Evolutionary conservation across 768 basidiomycete species (phyloP), one percentile per base, ranked within the genome.

Genomic region (Phylloporus arenicola): DNA sequence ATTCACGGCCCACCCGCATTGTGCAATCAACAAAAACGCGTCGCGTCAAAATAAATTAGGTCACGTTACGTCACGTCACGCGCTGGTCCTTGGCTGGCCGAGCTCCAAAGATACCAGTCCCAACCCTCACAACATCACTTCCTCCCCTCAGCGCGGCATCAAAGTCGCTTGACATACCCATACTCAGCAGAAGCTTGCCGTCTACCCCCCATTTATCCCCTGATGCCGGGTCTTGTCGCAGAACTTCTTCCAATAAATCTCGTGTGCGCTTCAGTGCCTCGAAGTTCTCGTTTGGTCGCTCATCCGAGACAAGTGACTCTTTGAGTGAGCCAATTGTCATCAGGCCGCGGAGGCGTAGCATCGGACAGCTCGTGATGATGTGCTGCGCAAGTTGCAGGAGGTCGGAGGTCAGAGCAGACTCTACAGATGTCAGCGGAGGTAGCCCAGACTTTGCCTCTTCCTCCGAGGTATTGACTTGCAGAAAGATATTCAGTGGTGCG

Each of bases 151-250:
- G 68, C 4, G 95, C 96, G 25, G 83, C 80, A 64, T 86, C 89
- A 61, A 92, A 98, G 61, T 98, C 95, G 54, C 84, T 86, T 45
- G 92, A 94, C 95, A 97, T 97, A 7, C 95, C 95, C 93, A 96
- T 97, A 51, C 89, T 92, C 64, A 92, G 61, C 58, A 84, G 24
- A 46, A 92, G 64, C 52, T 64, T 67, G 13, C 81, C 80, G 3
- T 67, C 65, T 22, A 73, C 68, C 12, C 84, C 85, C 79, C 80
- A 80, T 31, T 42, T 58, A 25, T 45, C 52, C 19, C 29, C 35
- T 13, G 52, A 57, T 0, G 58, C 54, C 5, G 67, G 53, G 25
- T 70, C 64, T 3, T 57, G 43, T 19, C 49, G 54, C 49, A 91
- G 69, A 30, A 72, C 68, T 2, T 56, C 65, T 49, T 80, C 70